Evolutionary conservation across 257 asterid genomes (phyloP), one percentile per base, ranked within the genome.

Genomic region (Nicotiana sylvestris): DNA sequence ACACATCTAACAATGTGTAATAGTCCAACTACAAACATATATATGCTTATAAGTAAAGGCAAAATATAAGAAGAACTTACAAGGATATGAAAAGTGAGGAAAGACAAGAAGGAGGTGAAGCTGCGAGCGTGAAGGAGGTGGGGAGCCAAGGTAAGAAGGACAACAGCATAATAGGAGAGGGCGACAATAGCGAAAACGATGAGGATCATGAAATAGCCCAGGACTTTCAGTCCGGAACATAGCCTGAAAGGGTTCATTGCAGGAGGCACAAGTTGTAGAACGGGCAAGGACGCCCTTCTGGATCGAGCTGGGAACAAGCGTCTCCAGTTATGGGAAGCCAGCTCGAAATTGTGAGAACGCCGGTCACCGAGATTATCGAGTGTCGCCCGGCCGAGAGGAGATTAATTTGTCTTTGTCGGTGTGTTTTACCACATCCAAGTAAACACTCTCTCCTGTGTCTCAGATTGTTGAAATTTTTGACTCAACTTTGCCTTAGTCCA

Each of bases 161-260:
- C 90, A 65, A 93, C 93, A 77, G 97, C 97, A 85, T 87, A 82
- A 83, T 94, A 94, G 11, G 98, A 90, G 53, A 94, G 66, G 0
- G 90, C 93, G 11, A 92, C 84, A 16, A 94, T 84, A 18, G 86
- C 93, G 8, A 88, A 8, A 29, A 94, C 92, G 57, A 94, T 84
- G 66, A 89, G 57, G 81, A 95, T 85, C 92, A 95, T 93, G 82
- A 90, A 88, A 90, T 93, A 93, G 77, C 98, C 97, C 61, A 93
- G 90, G 85, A 92, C 87, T 84, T 88, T 92, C 78, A 94, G 90
- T 9, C 95, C 93, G 16, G 95, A 91, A 85, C 98, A 92, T 37
- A 93, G 37, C 87, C 89, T 84, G 81, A 94, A 90, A 13, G 97
- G 92, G 74, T 94, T 91, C 97, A 93, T 93, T 25, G 25, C 55